Percentiles rank a stretch among this genome's conserved stretches.
Conservation (phyloP, 2,329 filamentous ascomycete species). For the Akanthomyces uredinophilus region DNA sequence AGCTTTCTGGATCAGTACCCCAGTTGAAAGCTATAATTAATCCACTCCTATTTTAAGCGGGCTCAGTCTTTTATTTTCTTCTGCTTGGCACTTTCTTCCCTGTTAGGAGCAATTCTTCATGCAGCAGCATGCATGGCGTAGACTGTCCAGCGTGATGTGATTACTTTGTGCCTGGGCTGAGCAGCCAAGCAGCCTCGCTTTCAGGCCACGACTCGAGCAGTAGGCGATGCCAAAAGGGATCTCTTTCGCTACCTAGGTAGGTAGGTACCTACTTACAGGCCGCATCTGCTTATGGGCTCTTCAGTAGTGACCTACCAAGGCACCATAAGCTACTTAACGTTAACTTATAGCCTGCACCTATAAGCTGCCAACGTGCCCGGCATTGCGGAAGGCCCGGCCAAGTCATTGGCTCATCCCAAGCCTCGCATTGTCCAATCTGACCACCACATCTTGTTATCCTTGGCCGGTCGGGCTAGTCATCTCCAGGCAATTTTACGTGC, state of each 20-base stretch:
- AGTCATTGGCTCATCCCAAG: not conserved
- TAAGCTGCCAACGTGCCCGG: not conserved
- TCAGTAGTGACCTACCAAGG: not conserved
- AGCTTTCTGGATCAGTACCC: conserved; percentile 3
- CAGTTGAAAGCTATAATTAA: not conserved
- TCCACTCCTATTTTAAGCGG: conserved; percentile 4
- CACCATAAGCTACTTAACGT: not conserved
- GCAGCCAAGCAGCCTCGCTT: not conserved
- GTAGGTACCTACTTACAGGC: too few species aligned
- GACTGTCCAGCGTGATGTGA: not conserved
- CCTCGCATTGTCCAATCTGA: not conserved
- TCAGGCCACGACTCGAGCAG: not conserved
- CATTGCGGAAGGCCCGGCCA: not conserved
- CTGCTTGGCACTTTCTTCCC: not conserved
- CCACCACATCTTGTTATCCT: not conserved
- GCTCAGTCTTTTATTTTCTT: not conserved
- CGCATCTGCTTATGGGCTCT: not conserved
- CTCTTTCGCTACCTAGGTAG: too few species aligned
- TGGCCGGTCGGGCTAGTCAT: not conserved
- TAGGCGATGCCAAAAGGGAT: not conserved
- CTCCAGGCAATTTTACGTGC: not conserved
- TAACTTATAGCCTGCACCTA: not conserved
- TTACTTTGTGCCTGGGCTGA: not conserved
- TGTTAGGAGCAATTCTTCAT: not conserved
- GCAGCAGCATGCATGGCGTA: not conserved